Conservation (phyloP, 768 basidiomycete genomes). For the Hortiboletus flavorubellus region DNA sequence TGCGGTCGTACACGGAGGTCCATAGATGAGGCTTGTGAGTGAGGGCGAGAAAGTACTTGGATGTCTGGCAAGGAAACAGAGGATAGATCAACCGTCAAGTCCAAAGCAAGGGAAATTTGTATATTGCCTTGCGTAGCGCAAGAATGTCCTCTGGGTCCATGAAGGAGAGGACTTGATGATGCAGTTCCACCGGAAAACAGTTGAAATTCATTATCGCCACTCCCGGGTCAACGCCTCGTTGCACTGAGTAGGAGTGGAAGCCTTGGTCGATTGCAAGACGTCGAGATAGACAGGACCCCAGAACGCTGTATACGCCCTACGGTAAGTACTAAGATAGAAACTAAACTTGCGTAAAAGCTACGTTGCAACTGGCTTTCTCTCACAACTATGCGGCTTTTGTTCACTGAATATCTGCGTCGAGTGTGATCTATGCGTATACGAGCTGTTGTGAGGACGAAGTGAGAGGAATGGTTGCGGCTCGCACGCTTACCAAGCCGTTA, state of each 20-base stretch:
- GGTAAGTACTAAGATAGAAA: too few relatives aligned
- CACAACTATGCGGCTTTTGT: too few relatives aligned
- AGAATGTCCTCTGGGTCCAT: slow-evolving; percentile 5
- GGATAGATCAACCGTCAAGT: neutral
- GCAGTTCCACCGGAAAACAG: slow-evolving; percentile 5
- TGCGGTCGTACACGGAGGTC: neutral
- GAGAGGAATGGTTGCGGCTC: too few relatives aligned
- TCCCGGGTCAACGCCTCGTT: neutral
- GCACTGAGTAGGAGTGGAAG: neutral
- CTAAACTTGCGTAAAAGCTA: too few relatives aligned
- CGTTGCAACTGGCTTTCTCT: too few relatives aligned
- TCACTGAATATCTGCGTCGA: too few relatives aligned
- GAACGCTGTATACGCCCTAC: too few relatives aligned
- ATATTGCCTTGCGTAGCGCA: slow-evolving; percentile 10
- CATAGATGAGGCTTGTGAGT: slow-evolving; percentile 2
- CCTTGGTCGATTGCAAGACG: too few relatives aligned
- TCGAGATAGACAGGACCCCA: too few relatives aligned
- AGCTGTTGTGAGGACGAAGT: too few relatives aligned
- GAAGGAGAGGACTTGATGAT: neutral
- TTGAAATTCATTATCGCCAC: neutral
- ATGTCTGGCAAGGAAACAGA: slow-evolving; percentile 3
- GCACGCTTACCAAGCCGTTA: too few relatives aligned
- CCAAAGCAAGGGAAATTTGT: neutral
- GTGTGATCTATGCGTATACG: too few relatives aligned
- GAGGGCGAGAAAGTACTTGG: slow-evolving; percentile 3